phyloP scores from a whole-genome alignment of 106 monocot genomes.

The Agapanthus africanus region DNA sequence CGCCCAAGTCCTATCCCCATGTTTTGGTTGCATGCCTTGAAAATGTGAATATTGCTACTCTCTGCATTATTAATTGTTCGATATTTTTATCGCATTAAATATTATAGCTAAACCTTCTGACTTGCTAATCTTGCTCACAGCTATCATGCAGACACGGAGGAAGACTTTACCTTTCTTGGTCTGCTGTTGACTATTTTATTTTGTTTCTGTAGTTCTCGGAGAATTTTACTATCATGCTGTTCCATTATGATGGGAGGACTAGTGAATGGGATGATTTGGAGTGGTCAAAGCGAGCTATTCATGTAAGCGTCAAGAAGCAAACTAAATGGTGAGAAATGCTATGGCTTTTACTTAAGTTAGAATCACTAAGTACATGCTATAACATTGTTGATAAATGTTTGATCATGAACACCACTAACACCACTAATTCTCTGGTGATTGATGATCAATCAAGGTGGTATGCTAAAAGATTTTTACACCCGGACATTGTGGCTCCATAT shows the following conservation, averaged over 20 bases:
- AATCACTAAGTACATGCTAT: too few species aligned
- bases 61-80: not conserved
- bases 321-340: conserved; percentile 34
- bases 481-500: conserved; percentile 60
- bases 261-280: conserved; percentile 28
- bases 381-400: too few species aligned
- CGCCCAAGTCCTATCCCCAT: too few species aligned
- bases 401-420: too few species aligned
- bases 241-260: conserved; percentile 28
- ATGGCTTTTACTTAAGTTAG: too few species aligned
- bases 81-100: not conserved
- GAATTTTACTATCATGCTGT: conserved; percentile 27
- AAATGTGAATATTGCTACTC: not conserved
- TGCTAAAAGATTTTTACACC: conserved; percentile 69
- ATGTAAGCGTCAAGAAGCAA: conserved; percentile 21
- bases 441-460: too few species aligned
- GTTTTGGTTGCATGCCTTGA: too few species aligned
- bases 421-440: too few species aligned
- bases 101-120: not conserved
- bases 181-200: not conserved
- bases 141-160: not conserved
- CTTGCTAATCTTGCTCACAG: not conserved
- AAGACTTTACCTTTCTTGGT: too few species aligned
- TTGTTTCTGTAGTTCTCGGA: conserved; percentile 15
- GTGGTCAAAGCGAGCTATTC: conserved; percentile 25